Base-by-base conservation (phyloP, 306 rosid species). In the Malus sylvestris region DNA sequence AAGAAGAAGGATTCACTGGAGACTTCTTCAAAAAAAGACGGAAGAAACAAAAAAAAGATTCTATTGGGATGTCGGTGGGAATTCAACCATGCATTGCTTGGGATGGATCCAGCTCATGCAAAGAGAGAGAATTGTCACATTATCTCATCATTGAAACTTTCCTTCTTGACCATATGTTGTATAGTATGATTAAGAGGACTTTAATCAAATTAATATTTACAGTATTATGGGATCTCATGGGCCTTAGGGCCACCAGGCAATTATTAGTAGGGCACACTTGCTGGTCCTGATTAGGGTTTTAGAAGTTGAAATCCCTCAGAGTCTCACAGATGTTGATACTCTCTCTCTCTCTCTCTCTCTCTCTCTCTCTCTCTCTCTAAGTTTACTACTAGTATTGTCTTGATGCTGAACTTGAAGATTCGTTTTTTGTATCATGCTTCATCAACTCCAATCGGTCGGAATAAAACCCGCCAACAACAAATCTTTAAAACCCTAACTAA, bases 391-490 rank as follows among this genome's bases (percentile, higher is more conserved):
- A 22, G 15, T 22, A 88, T 85, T 79, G 73, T 25, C 71, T 59
- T 49, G 16, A 76, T 73, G 75, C 72, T 68, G 66, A 76, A 77
- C 68, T 68, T 70, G 19, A 80, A 83, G 76, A 87, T 84, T 87
- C 75, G 32, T 69, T 84, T 69, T 84, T 77, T 66, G 59, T 73
- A 51, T 77, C 12, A 20, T 72, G 76, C 79, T 80, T 83, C 86
- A 67, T 78, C 82, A 84, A 78, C 84, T 81, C 85, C 84, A 82
- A 70, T 75, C 81, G 91, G 96, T 88, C 94, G 91, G 90, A 85
- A 87, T 72, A 88, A 86, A 88, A 83, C 97, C 89, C 88, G 78
- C 89, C 88, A 86, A 73, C 78, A 27, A 63, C 59, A 77, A 46
- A 72, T 64, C 67, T 82, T 63, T 81, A 72, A 72, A 75, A 74